Base-by-base conservation (phyloP, 768 basidiomycete genomes). In the Pleurotus eryngii region DNA sequence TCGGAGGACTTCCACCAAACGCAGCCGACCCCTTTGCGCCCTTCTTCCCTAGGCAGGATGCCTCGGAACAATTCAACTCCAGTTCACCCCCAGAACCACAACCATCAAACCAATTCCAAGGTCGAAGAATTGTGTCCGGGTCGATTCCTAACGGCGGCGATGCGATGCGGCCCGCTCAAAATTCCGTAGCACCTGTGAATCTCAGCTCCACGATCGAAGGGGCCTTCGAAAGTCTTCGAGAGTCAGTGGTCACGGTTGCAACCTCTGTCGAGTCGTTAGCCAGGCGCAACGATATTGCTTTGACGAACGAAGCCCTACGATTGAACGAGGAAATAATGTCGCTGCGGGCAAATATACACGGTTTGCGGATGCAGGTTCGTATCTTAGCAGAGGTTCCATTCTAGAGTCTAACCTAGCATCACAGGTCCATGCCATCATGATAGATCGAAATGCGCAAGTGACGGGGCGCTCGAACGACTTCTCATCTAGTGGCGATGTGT, bases 311-410 rank as follows among this genome's bases (percentile, higher is more conserved):
- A 68, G 81, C 81, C 46, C 76, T 89, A 65, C 75, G 89, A 59
- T 71, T 87, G 58, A 84, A 82, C 45, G 90, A 93, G 62, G 90
- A 93, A 66, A 76, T 90, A 30, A 81, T 83, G 62, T 82, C 84
- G 18, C 64, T 93, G 49, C 79, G 86, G 50, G 86, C 81, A 20
- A 83, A 78, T 50, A 75, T 92, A 43, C 87, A 92, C 60, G 90
- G 90, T 2, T 68, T 93, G 46, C 77, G 90, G 55, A 87, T 92
- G 78, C 90, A 92, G 81, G 85, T 90, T 56, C 11, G 80, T 70
- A 24, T 22, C 11, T 42, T 43, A 42, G 53, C 24, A 35, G 38
- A 43, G 24, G 46, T 12, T 46, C 50, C 43, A 37, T 49, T 46
- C 27, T 47, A 39, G 48, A 17, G n/a, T 57, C 49, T 58, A 61